Conservation (phyloP, 2,329 filamentous ascomycete species). For the Beauveria caledonica region DNA sequence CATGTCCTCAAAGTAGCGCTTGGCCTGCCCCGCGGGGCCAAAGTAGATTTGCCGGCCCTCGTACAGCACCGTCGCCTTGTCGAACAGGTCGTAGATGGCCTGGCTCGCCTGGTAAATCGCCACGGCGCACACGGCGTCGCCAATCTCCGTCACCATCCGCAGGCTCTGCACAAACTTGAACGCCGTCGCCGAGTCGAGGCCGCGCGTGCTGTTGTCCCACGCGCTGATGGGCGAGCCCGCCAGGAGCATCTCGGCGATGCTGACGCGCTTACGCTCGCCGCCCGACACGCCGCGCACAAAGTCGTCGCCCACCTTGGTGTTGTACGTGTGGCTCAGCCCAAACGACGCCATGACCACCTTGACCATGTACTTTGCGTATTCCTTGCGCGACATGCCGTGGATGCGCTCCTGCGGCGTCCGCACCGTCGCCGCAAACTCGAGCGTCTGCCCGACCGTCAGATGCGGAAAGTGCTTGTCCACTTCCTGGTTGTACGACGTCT, state of each 20-base stretch:
- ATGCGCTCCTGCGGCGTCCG: conserved; percentile 59
- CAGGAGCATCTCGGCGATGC: conserved; percentile 69
- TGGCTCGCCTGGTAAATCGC: conserved; percentile 68
- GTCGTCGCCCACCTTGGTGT: conserved; percentile 69
- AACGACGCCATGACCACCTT: conserved; percentile 63
- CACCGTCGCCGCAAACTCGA: conserved; percentile 63
- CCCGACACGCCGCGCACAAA: conserved; percentile 64
- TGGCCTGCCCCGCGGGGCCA: conserved; percentile 52
- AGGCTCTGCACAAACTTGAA: conserved; percentile 64
- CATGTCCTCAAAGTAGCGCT: conserved; percentile 57
- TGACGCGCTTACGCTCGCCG: conserved; percentile 71
- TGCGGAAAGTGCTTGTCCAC: conserved; percentile 68
- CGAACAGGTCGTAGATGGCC: conserved; percentile 62
- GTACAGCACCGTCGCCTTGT: conserved; percentile 67
- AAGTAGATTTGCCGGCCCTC: conserved; percentile 74
- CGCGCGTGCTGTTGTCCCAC: conserved; percentile 70
- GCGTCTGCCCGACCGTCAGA: conserved; percentile 66
- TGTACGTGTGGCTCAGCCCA: conserved; percentile 61
- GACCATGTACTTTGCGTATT: conserved; percentile 55
- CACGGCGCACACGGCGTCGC: conserved; percentile 52
- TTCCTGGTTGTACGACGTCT: conserved; percentile 69
- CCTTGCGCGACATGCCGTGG: conserved; percentile 50
- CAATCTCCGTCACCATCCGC: conserved; percentile 56
- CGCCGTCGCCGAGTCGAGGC: conserved; percentile 65
- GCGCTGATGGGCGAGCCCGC: conserved; percentile 45